These are phyloP conservation scores for Trichoderma oligosporum DNA, from an alignment of 2,329 filamentous ascomycete species.

Conservation along the genomic window DNA sequence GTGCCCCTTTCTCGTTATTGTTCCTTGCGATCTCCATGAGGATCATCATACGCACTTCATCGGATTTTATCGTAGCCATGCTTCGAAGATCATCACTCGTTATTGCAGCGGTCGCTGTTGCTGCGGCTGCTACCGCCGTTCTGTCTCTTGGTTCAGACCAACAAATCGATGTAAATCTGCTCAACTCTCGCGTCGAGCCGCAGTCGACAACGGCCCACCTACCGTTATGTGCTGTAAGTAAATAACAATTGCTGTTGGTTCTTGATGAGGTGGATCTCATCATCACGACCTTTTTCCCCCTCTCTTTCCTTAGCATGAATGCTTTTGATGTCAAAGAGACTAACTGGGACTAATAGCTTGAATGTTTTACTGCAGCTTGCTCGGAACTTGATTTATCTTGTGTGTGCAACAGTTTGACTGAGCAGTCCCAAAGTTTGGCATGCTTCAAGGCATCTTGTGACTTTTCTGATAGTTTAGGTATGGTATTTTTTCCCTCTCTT, in stretches of 20 bases:
- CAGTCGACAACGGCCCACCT: not conserved
- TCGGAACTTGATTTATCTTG: slow-evolving; percentile 1
- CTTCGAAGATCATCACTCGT: slow-evolving; percentile 3
- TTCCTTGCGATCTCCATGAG: not conserved
- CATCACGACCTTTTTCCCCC: not conserved
- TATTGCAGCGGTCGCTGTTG: not conserved
- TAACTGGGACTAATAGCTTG: not conserved
- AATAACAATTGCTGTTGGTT: not conserved
- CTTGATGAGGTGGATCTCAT: not conserved
- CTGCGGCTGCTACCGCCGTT: not conserved
- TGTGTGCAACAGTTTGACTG: slow-evolving; percentile 2
- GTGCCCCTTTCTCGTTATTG: not conserved
- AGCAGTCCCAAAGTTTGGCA: not conserved
- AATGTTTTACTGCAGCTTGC: slow-evolving; percentile 1
- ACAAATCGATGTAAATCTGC: not conserved
- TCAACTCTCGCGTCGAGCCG: not conserved
- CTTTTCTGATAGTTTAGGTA: slow-evolving; percentile 12
- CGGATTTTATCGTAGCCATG: not conserved
- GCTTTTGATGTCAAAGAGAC: not conserved
- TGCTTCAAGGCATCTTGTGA: slow-evolving; percentile 10
- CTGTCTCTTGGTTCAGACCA: not conserved
- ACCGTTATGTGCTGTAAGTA: slow-evolving; percentile 13
- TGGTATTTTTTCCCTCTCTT: not conserved
- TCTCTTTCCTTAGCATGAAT: not conserved
- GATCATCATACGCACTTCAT: not conserved